phyloP scores from a whole-genome alignment of 345 rosid genomes.

The Camelina neglecta region DNA sequence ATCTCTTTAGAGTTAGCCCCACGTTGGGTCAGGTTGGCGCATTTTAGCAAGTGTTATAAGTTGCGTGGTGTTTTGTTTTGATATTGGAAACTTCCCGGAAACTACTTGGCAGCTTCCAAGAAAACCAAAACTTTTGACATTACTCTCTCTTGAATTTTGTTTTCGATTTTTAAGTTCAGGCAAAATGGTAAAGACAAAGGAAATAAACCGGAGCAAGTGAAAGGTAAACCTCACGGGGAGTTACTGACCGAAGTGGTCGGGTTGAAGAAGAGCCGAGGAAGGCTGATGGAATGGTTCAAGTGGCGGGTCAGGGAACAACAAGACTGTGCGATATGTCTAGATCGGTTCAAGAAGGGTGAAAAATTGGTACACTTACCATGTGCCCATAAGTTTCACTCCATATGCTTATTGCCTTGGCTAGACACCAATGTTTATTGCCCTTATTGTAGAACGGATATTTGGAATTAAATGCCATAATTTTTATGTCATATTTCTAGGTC shows the following conservation, averaged over 20 bases:
- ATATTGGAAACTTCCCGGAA: slow-evolving; percentile 31
- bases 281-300: slow-evolving; percentile 57
- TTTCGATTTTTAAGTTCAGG: slow-evolving; percentile 41
- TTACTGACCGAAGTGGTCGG: slow-evolving; percentile 49
- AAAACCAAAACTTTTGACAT: slow-evolving; percentile 10
- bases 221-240: slow-evolving; percentile 25
- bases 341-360: slow-evolving; percentile 61
- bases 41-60: slow-evolving; percentile 25
- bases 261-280: slow-evolving; percentile 47
- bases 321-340: slow-evolving; percentile 78
- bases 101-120: slow-evolving; percentile 35
- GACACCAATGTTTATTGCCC: slow-evolving; percentile 68
- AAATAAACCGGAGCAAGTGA: slow-evolving; percentile 18
- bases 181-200: slow-evolving; percentile 39
- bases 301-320: slow-evolving; percentile 64
- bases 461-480: not conserved
- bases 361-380: slow-evolving; percentile 64
- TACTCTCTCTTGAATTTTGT: not conserved
- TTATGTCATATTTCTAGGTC: not conserved
- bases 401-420: slow-evolving; percentile 76
- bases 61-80: not conserved
- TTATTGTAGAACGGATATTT: slow-evolving; percentile 65
- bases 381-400: slow-evolving; percentile 70
- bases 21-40: not conserved
- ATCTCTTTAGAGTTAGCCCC: slow-evolving; percentile 1